Conservation (phyloP, 2,329 filamentous ascomycete genomes). For the Colletotrichum cordylinicola region DNA sequence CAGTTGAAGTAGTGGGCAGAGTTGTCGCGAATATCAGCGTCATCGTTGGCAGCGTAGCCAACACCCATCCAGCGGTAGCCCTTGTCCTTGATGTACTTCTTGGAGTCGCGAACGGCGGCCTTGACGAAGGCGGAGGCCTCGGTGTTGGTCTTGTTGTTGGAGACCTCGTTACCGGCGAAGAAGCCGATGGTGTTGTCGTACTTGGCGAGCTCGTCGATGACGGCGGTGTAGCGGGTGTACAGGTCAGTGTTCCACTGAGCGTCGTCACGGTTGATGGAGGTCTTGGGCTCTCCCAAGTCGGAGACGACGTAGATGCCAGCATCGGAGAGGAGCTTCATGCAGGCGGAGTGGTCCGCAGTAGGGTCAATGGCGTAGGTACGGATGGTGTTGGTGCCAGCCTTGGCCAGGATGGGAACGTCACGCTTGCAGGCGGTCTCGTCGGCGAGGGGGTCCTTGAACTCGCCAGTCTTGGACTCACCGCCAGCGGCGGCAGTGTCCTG, state of each 20-base stretch:
- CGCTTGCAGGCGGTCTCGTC: conserved; percentile 76
- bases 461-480: conserved; percentile 48
- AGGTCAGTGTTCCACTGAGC: conserved; percentile 82
- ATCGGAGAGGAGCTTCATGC: conserved; percentile 83
- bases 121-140: conserved; percentile 93
- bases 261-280: conserved; percentile 84
- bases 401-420: conserved; percentile 80
- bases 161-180: conserved; percentile 98
- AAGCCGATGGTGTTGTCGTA: conserved; percentile 96
- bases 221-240: conserved; percentile 80
- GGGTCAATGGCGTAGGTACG: conserved; percentile 95
- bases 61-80: conserved; percentile 83
- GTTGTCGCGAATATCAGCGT: conserved; percentile 79
- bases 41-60: conserved; percentile 96
- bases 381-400: conserved; percentile 89
- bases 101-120: conserved; percentile 94
- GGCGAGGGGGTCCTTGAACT: conserved; percentile 84
- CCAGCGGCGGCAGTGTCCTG: conserved; percentile 71
- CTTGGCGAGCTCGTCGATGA: conserved; percentile 80
- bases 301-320: conserved; percentile 95
- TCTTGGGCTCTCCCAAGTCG: conserved; percentile 81
- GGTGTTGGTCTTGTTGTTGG: conserved; percentile 89
- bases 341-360: conserved; percentile 75
- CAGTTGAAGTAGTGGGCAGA: conserved; percentile 97
- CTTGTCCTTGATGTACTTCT: conserved; percentile 87